phyloP scores from a whole-genome alignment of 768 basidiomycete genomes.

The Cytidiella melzeri region DNA sequence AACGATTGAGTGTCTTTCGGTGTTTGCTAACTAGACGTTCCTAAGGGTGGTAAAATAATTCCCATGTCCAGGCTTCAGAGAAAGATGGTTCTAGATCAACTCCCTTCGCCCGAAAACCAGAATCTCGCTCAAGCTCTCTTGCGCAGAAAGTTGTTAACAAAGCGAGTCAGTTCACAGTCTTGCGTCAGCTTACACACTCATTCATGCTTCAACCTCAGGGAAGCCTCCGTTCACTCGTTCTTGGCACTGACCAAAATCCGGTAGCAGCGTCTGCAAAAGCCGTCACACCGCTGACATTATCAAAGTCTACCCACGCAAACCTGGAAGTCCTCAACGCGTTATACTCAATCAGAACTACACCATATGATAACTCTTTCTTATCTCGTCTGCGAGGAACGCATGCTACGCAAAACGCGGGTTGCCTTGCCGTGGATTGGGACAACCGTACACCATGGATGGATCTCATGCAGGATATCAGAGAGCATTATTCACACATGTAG shows the following conservation, averaged over 20 bases:
- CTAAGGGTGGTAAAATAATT: constrained; percentile 5
- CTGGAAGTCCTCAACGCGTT: constrained; percentile 44
- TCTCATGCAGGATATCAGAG: constrained; percentile 65
- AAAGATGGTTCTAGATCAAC: constrained; percentile 2
- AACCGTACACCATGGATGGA: constrained; percentile 66
- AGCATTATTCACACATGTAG: constrained; percentile 59
- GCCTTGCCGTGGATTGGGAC: constrained; percentile 69
- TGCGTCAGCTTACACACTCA: no score
- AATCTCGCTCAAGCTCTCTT: constrained; percentile 7
- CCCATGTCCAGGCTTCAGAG: constrained; percentile 9
- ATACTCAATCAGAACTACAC: constrained; percentile 52
- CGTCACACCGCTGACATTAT: constrained; percentile 3
- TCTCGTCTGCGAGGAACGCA: constrained; percentile 51
- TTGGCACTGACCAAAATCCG: not conserved
- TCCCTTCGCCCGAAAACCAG: not conserved
- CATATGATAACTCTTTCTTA: constrained; percentile 59
- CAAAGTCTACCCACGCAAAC: constrained; percentile 20
- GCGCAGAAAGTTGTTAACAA: constrained; percentile 8
- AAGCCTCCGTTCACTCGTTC: not conserved
- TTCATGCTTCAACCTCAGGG: not conserved
- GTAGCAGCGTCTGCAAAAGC: not conserved
- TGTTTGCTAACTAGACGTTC: no score
- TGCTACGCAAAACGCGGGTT: constrained; percentile 22
- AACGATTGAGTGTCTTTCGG: no score
- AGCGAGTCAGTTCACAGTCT: constrained; percentile 16